Conservation (phyloP, 2,329 filamentous ascomycete species). For the Talaromyces marneffei region DNA sequence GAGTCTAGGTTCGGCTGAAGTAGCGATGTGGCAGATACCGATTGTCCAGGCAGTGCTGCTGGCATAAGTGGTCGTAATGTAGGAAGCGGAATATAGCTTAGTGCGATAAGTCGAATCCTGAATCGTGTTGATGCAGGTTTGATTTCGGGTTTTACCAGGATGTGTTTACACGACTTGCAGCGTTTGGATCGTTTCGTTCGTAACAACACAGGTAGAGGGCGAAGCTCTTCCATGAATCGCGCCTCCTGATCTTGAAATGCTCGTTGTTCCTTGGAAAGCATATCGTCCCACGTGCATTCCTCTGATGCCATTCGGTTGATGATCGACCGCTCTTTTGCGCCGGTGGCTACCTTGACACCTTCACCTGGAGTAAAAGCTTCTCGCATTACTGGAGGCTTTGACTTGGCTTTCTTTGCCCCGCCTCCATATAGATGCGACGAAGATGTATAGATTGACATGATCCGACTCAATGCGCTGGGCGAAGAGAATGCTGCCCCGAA, state of each 20-base stretch:
- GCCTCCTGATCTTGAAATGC: conserved; percentile 45
- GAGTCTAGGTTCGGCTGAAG: conserved; percentile 39
- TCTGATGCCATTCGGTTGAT: conserved; percentile 55
- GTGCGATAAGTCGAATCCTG: conserved; percentile 84
- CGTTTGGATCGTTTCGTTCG: conserved; percentile 91
- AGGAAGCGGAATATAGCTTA: conserved; percentile 80
- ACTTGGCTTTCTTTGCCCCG: conserved; percentile 57
- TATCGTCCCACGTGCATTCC: conserved; percentile 57
- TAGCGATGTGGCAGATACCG: conserved; percentile 23
- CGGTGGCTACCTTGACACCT: conserved; percentile 59
- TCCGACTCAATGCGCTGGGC: conserved; percentile 73
- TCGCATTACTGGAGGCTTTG: conserved; percentile 68
- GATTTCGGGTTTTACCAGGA: conserved; percentile 86
- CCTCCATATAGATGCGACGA: conserved; percentile 47
- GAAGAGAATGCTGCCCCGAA: conserved; percentile 55
- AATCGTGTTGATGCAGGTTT: conserved; percentile 86
- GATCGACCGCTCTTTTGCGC: conserved; percentile 55
- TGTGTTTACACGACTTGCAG: conserved; percentile 86
- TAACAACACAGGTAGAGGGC: conserved; percentile 74
- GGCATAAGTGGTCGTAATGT: conserved; percentile 57
- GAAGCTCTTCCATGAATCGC: conserved; percentile 66
- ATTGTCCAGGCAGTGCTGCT: conserved; percentile 22
- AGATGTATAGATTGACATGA: conserved; percentile 81
- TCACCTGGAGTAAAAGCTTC: conserved; percentile 68
- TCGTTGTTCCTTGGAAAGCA: conserved; percentile 51